Percentiles rank a stretch among this genome's conserved stretches.
These are phyloP conservation scores for Spinellus fusiger DNA, from an alignment of 192 early-diverging fungal genomes.

Conservation along the genomic window DNA sequence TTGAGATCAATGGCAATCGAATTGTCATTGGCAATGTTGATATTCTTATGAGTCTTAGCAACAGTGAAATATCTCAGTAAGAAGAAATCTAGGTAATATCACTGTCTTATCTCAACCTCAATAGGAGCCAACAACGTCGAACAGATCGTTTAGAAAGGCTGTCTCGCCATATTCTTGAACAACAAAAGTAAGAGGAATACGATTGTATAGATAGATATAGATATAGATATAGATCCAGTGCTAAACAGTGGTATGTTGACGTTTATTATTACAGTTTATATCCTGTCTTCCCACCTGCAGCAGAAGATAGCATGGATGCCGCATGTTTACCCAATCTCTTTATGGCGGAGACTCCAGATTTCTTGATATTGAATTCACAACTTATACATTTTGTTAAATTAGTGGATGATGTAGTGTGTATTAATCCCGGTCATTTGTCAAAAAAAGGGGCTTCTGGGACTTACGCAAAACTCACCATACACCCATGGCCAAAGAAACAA, in stretches of 20 bases:
- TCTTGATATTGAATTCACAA: conserved; percentile 72
- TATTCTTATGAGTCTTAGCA: conserved; percentile 62
- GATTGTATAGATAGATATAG: too few relatives aligned
- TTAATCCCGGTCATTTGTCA: conserved; percentile 79
- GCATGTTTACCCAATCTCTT: conserved; percentile 22
- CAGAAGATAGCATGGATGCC: conserved; percentile 27
- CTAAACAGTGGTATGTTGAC: neutral
- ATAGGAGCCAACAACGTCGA: neutral
- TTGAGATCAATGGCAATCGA: conserved; percentile 77
- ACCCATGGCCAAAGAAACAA: conserved; percentile 41
- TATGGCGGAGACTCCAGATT: conserved; percentile 68
- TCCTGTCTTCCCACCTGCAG: conserved; percentile 65
- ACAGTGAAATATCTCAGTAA: conserved; percentile 57
- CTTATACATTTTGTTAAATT: conserved; percentile 62
- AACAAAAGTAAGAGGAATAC: conserved; percentile 51
- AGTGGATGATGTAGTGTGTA: conserved; percentile 68
- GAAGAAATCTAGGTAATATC: neutral
- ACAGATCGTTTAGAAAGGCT: conserved; percentile 66
- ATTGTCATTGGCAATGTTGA: conserved; percentile 77
- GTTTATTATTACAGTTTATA: conserved; percentile 65
- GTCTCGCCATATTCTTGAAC: conserved; percentile 71
- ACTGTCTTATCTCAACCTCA: neutral
- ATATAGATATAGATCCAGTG: neutral
- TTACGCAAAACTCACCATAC: conserved; percentile 70
- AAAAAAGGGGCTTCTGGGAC: conserved; percentile 74